Base-by-base conservation (phyloP, 2,329 filamentous ascomycete species). In the Exophiala viscosa region DNA sequence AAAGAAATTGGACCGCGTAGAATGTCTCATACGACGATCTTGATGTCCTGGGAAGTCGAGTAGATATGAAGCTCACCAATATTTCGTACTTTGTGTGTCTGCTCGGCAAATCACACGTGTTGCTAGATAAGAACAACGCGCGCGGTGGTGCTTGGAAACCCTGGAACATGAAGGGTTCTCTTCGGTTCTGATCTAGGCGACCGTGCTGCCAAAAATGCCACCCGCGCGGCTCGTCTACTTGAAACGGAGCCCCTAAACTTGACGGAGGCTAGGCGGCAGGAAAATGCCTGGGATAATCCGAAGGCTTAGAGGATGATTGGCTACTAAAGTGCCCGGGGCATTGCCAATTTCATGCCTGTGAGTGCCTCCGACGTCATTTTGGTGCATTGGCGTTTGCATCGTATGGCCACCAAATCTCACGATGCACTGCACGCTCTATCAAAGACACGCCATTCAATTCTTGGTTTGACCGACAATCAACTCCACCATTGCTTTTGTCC, bases 401-500 rank as follows among this genome's bases (percentile, higher is more conserved):
- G 23, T 7, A 28, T 28, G 23, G 23, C 23, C 23, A 28, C 23
- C 23, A 28, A 28, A 28, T 28, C 23, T 28, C 23, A 28, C 23
- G 23, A 28, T 28, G 23, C 23, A 28, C 23, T 28, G 23, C 23
- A 28, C 23, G 23, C 23, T 28, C 23, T 28, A 28, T 28, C 23
- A 28, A 28, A 28, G 23, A 28, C 23, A 28, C 23, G 23, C 23
- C 23, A 28, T 28, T 7, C 5, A 28, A 42, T 13, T 28, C 40
- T 42, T 42, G 40, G 20, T 42, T 42, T 18, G 17, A 11, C 23
- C 23, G 23, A 28, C 23, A 28, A 28, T 28, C 23, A 28, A 28
- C 40, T 42, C 40, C 40, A 42, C 40, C 40, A 28, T 13, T n/a
- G 4, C n/a, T n/a, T 31, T 42, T 42, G 40, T 42, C 40, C 40